A percentile compares a stretch with the other conserved stretches of the same genome.
phyloP scores from a whole-genome alignment of 169 alveolate genomes.

The Cryptosporidium parvum region DNA sequence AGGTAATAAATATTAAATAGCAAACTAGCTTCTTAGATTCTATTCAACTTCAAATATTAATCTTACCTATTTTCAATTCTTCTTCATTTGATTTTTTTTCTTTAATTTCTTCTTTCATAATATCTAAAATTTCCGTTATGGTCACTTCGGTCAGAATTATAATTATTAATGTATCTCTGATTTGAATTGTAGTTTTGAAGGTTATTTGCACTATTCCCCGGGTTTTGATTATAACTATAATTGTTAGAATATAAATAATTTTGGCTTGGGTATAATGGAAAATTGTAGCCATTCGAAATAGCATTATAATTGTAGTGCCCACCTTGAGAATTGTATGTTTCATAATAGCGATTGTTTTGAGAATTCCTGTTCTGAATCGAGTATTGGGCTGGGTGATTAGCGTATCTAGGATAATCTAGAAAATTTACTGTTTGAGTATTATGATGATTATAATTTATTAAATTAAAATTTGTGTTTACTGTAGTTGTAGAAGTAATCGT shows the following conservation, averaged over 20 bases:
- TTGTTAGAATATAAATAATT: not conserved
- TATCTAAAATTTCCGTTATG: not conserved
- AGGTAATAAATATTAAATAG: no score
- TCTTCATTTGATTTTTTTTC: not conserved
- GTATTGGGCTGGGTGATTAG: not conserved
- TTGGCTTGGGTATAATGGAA: not conserved
- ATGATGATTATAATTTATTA: not conserved
- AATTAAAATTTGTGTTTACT: not conserved
- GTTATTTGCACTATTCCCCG: not conserved
- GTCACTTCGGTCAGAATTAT: not conserved
- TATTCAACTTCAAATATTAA: no score
- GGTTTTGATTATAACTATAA: not conserved
- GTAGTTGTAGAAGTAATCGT: not conserved
- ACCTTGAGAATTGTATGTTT: not conserved
- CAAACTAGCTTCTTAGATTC: no score
- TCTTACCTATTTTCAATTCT: not conserved
- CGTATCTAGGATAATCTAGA: not conserved
- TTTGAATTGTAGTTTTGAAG: not conserved
- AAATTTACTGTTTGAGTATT: not conserved
- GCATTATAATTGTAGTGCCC: not conserved
- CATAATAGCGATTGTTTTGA: constrained; percentile 9
- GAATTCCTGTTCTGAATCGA: not conserved
- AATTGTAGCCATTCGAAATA: not conserved
- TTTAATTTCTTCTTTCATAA: constrained; percentile 8
- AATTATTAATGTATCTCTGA: not conserved